Percentiles rank a stretch among this genome's conserved stretches.
These are phyloP conservation scores for Hyparrhenia diplandra DNA, from an alignment of 176 grass and related monocot genomes.

Conservation along the genomic window DNA sequence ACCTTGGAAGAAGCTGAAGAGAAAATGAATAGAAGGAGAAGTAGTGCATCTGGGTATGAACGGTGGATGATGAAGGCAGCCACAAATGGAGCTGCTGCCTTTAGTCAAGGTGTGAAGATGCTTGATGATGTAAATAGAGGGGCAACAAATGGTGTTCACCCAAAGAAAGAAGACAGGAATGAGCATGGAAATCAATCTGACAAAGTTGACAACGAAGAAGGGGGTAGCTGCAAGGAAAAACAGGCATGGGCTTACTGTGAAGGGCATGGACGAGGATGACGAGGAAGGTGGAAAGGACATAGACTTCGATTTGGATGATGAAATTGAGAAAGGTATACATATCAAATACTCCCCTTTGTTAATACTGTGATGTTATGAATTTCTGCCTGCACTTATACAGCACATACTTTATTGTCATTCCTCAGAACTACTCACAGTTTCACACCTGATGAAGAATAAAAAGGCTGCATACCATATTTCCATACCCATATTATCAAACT, in stretches of 20 bases:
- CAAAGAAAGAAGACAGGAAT: constrained; percentile 50
- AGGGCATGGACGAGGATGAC: constrained; percentile 42
- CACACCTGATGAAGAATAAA: background rate
- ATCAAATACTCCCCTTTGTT: background rate
- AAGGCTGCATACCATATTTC: background rate
- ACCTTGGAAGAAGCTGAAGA: constrained; percentile 93
- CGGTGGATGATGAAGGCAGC: constrained; percentile 88
- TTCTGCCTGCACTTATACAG: background rate
- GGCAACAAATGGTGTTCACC: constrained; percentile 19
- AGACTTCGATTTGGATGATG: constrained; percentile 81
- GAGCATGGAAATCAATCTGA: constrained; percentile 49
- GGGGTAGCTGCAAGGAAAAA: constrained; percentile 43
- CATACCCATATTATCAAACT: background rate
- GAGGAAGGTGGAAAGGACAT: constrained; percentile 55
- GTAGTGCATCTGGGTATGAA: constrained; percentile 70
- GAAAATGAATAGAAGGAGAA: constrained; percentile 74
- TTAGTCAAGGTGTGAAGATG: constrained; percentile 54
- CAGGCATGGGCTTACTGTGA: constrained; percentile 32
- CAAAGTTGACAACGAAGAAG: constrained; percentile 53
- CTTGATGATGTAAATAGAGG: constrained; percentile 21
- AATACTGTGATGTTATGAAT: background rate
- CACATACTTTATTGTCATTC: constrained; percentile 4
- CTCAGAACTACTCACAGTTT: constrained; percentile 11
- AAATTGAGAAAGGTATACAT: constrained; percentile 70
- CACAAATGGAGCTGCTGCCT: constrained; percentile 71